phyloP scores from a whole-genome alignment of 192 early-diverging fungal genomes.

The Coemansia sp. region DNA sequence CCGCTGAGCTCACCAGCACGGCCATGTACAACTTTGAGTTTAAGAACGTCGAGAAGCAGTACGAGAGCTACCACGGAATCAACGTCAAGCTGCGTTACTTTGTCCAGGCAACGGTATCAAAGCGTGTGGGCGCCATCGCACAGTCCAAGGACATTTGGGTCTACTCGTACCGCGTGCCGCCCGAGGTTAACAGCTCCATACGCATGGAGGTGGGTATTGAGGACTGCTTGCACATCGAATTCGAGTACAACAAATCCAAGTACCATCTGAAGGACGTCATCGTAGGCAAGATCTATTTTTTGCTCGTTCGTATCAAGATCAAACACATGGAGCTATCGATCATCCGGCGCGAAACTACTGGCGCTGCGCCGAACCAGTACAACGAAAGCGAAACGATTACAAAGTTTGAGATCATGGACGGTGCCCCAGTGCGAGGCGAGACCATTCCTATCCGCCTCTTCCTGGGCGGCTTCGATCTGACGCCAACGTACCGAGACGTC shows the following conservation, averaged over 20 bases:
- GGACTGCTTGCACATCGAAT: conserved; percentile 99
- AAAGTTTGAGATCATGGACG: conserved; percentile 99
- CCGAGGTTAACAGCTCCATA: conserved; percentile 87
- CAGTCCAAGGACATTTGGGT: conserved; percentile 98
- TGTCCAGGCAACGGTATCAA: conserved; percentile 87
- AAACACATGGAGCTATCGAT: conserved; percentile 99
- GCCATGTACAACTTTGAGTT: conserved; percentile 94
- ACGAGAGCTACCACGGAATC: conserved; percentile 96
- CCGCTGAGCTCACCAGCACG: conserved; percentile 85
- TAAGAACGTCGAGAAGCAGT: conserved; percentile 99
- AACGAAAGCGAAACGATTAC: conserved; percentile 99
- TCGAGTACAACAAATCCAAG: conserved; percentile 99
- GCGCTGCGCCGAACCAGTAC: conserved; percentile 95
- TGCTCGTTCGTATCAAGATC: conserved; percentile 99
- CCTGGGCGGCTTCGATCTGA: conserved; percentile 95
- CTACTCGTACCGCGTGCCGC: conserved; percentile 93
- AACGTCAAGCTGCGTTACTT: conserved; percentile 99
- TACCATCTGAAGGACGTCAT: conserved; percentile 99
- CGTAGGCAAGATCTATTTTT: conserved; percentile 99
- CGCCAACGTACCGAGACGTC: conserved; percentile 97
- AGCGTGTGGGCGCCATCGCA: conserved; percentile 85
- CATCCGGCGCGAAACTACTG: conserved; percentile 96
- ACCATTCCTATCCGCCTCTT: conserved; percentile 98
- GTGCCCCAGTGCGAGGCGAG: conserved; percentile 92
- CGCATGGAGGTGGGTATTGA: conserved; percentile 99